Base-by-base conservation (phyloP, 1,284 basidiomycete species). In the Pyrrhoderma lamaoense region DNA sequence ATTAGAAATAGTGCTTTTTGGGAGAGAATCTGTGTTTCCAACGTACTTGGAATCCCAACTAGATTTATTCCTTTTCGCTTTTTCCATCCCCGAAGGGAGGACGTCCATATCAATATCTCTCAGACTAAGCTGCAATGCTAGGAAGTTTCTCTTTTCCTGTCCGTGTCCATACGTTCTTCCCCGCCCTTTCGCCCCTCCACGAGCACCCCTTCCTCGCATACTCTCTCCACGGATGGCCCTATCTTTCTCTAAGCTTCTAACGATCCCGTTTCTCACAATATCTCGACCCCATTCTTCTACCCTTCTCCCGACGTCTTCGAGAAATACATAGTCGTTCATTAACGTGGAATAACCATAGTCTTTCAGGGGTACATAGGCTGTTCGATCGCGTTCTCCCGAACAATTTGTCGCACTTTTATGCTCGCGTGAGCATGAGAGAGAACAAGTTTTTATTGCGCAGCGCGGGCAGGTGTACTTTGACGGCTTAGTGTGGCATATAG, bases 401-500 rank as follows among this genome's bases (percentile, higher is more conserved):
- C 90, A 93, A 13, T 71, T 72, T n/a, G 73, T 75, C 3, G 62
- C 56, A 3, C 67, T 56, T 64, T 93, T 93, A 70, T 93, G 90
- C 9, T 69, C 60, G n/a, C 69, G 71, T 2, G 85, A 83, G 62
- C 90, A 93, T 0, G 72, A 59, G 1, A 84, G 67, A 0, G 89
- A 92, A 65, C 90, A 93, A 31, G 87, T 86, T 42, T 73, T 75
- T 22, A 69, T 68, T 2, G 68, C 60, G 67, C 90, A 93, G 31
- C 86, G 75, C 0, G 90, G 90, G 62, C 90, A 93, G 48, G 83
- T 90, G 72, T 93, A 93, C 60, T 77, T 85, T 0, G 82, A 67
- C 38, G 62, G 57, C 38, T 67, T 58, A 18, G 63, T 61, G 21
- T 65, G 64, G 61, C 83, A 85, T 44, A 77, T 64, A 16, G 66